These are phyloP conservation scores for Mucor irregularis DNA, from an alignment of 371 early-diverging fungal genomes.

Conservation along the genomic window DNA sequence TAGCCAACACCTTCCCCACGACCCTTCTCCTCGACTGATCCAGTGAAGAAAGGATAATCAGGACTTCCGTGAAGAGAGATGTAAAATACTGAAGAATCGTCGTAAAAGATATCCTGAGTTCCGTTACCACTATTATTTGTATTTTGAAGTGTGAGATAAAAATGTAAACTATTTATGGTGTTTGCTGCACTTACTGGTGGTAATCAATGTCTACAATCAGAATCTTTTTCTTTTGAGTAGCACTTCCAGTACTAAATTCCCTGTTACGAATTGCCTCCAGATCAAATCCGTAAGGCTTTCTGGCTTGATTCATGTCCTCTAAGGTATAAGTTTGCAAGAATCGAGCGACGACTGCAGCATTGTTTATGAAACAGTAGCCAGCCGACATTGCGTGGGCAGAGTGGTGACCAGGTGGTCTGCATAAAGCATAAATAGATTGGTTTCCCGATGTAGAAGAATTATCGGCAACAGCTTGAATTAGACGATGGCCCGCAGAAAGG, in stretches of 20 bases:
- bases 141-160: neutral
- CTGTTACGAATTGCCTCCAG: neutral
- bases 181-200: constrained; percentile 65
- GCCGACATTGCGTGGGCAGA: constrained; percentile 58
- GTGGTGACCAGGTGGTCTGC: constrained; percentile 73
- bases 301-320: constrained; percentile 29
- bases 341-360: constrained; percentile 59
- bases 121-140: constrained; percentile 62
- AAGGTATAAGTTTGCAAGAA: constrained; percentile 50
- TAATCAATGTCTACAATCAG: constrained; percentile 62
- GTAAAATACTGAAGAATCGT: constrained; percentile 55
- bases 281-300: constrained; percentile 13
- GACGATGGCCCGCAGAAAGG: constrained; percentile 57
- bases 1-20: constrained; percentile 57
- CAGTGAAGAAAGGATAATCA: constrained; percentile 66
- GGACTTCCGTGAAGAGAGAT: constrained; percentile 55
- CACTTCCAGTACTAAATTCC: constrained; percentile 17
- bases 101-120: constrained; percentile 72
- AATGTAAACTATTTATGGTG: neutral
- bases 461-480: constrained; percentile 24
- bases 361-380: constrained; percentile 62
- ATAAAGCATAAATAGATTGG: constrained; percentile 60
- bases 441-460: constrained; percentile 13
- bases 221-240: constrained; percentile 38
- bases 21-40: constrained; percentile 57